Conservation (phyloP, 352 stramenopile species). For the Phytophthora brassicae region DNA sequence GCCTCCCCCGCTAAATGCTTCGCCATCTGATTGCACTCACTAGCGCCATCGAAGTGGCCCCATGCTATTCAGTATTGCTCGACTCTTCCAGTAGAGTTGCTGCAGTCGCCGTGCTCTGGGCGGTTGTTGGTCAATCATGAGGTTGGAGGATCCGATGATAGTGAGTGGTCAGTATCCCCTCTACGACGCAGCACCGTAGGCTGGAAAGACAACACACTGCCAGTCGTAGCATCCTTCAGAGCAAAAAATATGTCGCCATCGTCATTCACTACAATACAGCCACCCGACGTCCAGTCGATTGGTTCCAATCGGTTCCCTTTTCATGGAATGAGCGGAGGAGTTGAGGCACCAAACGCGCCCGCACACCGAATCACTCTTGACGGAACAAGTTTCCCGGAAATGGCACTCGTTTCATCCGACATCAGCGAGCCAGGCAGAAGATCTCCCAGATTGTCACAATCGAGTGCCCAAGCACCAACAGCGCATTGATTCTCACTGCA, state of each 20-base stretch:
- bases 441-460: slow-evolving; percentile 23
- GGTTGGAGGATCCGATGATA: too few relatives aligned
- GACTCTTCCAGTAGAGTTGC: too few relatives aligned
- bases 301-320: too few relatives aligned
- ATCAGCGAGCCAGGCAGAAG: slow-evolving; percentile 19
- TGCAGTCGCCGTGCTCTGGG: too few relatives aligned
- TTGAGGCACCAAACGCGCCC: slow-evolving; percentile 3
- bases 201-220: slow-evolving; percentile 4
- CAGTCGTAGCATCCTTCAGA: slow-evolving; percentile 26
- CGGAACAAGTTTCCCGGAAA: slow-evolving; percentile 16
- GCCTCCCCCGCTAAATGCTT: too few relatives aligned
- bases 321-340: background rate
- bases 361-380: slow-evolving; percentile 2
- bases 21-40: too few relatives aligned
- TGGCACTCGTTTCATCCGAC: background rate
- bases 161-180: too few relatives aligned
- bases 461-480: slow-evolving; percentile 27
- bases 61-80: too few relatives aligned
- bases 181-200: too few relatives aligned
- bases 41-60: too few relatives aligned
- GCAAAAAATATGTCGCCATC: slow-evolving; percentile 40
- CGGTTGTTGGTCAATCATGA: too few relatives aligned
- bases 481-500: slow-evolving; percentile 38
- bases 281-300: slow-evolving; percentile 21
- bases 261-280: slow-evolving; percentile 34